Base-by-base conservation (phyloP, 2,329 filamentous ascomycete genomes). In the Xylariaceae sp. region DNA sequence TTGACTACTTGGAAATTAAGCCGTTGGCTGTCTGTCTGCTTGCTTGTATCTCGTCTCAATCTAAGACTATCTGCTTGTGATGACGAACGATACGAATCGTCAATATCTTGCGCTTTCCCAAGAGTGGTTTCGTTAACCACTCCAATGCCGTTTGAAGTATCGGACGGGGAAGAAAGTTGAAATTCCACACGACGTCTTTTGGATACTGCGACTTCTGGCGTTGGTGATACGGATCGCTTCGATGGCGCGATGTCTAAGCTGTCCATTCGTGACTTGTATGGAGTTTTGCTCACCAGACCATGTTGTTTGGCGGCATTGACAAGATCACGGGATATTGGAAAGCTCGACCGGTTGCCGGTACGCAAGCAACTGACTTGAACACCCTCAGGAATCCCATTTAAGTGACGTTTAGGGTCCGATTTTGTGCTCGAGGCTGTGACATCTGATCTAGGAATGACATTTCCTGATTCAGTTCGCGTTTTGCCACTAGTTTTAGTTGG, bases 1-100 rank as follows among this genome's bases (percentile, higher is more conserved):
- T 95, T 94, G 19, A 92, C 86, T 11, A 90, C 78, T 2, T 85
- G 77, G 57, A 89, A 94, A 22, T 74, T 75, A 21, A 89, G 69
- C 1, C 58, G 64, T 4, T 66, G 64, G 21, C 64, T 68, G 63
- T 19, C 63, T 55, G 33, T 62, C 62, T 19, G 71, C 74, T 50
- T 73, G 58, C 53, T 67, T 63, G 39, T 62, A 65, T 65, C 71
- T 57, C 57, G 48, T 35, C 34, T 56, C 12, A 20, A 22, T n/a
- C 25, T 45, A 35, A 12, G 35, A 50, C 59, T 44, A 41, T 6
- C 45, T 7, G 27, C 39, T 44, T 63, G 62, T n/a, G 59, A 59
- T 37, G 55, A 42, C 19, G 16, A 22, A 14, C 22, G 46, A 2
- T 44, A 37, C 10, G 29, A 37, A 3, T 51, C 52, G 16, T 22